phyloP scores from a whole-genome alignment of 768 basidiomycete genomes.

The Mrakia frigida region DNA sequence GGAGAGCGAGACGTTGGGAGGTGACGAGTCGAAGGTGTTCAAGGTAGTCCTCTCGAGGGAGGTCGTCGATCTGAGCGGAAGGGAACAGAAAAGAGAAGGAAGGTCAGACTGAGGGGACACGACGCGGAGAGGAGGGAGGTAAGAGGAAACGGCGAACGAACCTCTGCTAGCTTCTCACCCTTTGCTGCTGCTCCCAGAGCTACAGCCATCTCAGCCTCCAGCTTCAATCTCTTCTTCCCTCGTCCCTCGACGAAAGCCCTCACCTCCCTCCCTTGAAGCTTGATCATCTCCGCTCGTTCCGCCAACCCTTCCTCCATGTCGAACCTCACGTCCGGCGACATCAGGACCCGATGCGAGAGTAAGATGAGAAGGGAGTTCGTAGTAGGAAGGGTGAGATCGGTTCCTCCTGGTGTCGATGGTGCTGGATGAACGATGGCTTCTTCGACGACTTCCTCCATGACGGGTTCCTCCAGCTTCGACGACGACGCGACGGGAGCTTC shows the following conservation, averaged over 20 bases:
- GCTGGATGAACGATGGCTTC: neutral
- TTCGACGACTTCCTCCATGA: slow-evolving; percentile 8
- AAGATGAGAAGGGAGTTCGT: slow-evolving; percentile 2
- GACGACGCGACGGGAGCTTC: neutral
- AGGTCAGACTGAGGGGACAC: neutral
- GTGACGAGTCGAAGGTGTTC: slow-evolving; percentile 12
- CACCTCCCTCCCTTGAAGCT: slow-evolving; percentile 12
- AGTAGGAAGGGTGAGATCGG: neutral
- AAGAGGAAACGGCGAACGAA: neutral
- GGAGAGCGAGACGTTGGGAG: slow-evolving; percentile 4
- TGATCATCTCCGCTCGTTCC: slow-evolving; percentile 10
- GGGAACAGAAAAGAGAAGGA: neutral
- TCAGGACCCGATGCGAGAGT: neutral
- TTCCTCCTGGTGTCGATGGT: neutral
- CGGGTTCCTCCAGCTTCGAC: neutral
- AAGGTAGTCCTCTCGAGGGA: neutral
- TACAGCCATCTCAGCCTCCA: slow-evolving; percentile 3
- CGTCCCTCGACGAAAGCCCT: slow-evolving; percentile 7
- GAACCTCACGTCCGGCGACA: slow-evolving; percentile 1
- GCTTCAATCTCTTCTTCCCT: slow-evolving; percentile 14
- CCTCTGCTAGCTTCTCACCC: neutral
- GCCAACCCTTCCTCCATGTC: slow-evolving; percentile 15
- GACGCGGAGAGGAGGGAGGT: neutral
- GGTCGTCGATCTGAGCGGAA: slow-evolving; percentile 7
- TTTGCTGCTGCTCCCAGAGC: neutral